phyloP scores from a whole-genome alignment of 176 grass and related monocot species.

The Pontederia crassipes region DNA sequence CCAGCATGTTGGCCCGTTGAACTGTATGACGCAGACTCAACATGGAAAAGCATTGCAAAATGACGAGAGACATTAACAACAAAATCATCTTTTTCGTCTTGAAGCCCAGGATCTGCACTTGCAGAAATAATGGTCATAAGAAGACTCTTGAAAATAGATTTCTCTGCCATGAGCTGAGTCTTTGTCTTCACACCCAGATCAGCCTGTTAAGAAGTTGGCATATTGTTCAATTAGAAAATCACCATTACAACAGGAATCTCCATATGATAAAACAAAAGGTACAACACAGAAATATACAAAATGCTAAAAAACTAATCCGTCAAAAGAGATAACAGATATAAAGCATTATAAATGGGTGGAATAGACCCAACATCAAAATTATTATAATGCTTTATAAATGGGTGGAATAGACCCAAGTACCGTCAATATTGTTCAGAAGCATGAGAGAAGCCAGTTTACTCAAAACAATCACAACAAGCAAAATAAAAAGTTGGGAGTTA shows the following conservation, averaged over 20 bases:
- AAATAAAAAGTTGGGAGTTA: too few species aligned
- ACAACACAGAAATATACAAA: too few species aligned
- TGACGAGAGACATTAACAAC: conserved; percentile 73
- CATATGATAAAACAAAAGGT: neutral
- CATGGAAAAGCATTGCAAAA: conserved; percentile 99
- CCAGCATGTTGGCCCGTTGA: conserved; percentile 42
- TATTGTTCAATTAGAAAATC: neutral
- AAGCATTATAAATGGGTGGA: too few species aligned
- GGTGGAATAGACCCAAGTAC: too few species aligned
- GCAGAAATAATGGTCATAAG: conserved; percentile 63
- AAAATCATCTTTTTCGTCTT: conserved; percentile 85
- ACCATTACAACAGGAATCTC: neutral
- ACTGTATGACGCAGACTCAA: conserved; percentile 46
- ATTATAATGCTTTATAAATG: too few species aligned
- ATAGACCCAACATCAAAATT: too few species aligned
- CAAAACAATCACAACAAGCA: too few species aligned
- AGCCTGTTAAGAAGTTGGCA: conserved; percentile 29
- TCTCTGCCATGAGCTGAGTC: conserved; percentile 91
- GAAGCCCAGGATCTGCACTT: conserved; percentile 59
- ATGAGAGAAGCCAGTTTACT: too few species aligned
- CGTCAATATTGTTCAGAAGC: too few species aligned
- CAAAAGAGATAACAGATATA: too few species aligned
- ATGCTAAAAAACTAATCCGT: too few species aligned
- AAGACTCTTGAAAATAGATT: conserved; percentile 88
- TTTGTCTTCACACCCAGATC: conserved; percentile 99